Base-by-base conservation (phyloP, 352 stramenopile species). In the Phytophthora idaei region DNA sequence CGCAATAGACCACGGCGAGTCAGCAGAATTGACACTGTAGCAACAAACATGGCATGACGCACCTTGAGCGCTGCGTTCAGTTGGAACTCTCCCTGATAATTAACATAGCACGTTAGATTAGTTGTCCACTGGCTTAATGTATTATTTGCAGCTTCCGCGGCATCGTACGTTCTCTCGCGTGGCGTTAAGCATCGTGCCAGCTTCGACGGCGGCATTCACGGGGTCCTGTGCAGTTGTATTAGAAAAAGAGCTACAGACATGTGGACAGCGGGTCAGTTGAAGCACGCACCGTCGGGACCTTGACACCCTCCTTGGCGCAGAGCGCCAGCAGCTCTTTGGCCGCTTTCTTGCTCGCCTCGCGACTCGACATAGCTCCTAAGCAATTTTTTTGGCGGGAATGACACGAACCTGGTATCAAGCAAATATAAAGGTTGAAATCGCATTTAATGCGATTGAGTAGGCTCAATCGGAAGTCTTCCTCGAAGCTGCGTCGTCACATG, bases 171-270 rank as follows among this genome's bases (percentile, higher is more conserved):
- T 57, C 29, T 93, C 85, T 49, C 81, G 83, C n/a, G 87, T 94
- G 44, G 87, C 80, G 54, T 93, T 95, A 14, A 95, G 73, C 83
- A 94, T 92, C 12, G 87, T 95, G 50, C 87, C 87, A 29, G 87
- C 87, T 52, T 87, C 84, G 12, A 95, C 80, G 59, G 89, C 87
- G 5, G 87, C 87, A 76, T 95, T 95, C 15, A 92, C 69, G 3
- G 81, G 71, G 42, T 95, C 64, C 85, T 93, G 44, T 6, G 8
- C 32, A 44, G 3, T 39, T 27, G 28, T 28, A 41, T 29, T 42
- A 28, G 8, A 60, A 39, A 1, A 14, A 21, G 21, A 14, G 17
- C 34, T 54, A 37, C 4, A 34, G 37, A 37, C 15, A 31, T 12
- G 11, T 28, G 10, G 27, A 52, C 0, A 34, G n/a, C 5, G 11